A percentile compares a stretch with the other conserved stretches of the same genome.
phyloP scores from a whole-genome alignment of 2,329 filamentous ascomycete genomes.

The Samsoniella hepiali region DNA sequence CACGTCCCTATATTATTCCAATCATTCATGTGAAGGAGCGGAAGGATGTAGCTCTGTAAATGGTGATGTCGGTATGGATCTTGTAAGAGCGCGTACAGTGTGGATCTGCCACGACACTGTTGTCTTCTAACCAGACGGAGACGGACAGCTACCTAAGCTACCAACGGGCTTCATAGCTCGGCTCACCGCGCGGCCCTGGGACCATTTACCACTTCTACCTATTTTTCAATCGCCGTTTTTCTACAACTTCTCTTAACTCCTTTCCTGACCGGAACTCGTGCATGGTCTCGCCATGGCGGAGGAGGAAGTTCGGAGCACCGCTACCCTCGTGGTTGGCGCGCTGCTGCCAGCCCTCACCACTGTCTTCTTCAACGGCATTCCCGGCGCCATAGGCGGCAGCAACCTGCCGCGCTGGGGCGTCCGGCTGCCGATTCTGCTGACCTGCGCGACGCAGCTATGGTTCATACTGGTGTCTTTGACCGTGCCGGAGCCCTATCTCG shows the following conservation, averaged over 20 bases:
- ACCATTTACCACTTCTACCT: not conserved
- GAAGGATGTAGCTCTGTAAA: not conserved
- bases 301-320: conserved; percentile 7
- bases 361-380: conserved; percentile 18
- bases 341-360: conserved; percentile 13
- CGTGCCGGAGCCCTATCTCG: conserved; percentile 54
- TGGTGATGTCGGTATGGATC: not conserved
- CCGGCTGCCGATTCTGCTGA: conserved; percentile 16
- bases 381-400: conserved; percentile 11
- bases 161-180: not conserved
- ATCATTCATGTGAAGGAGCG: not conserved
- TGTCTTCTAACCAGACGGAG: not conserved
- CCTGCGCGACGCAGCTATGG: conserved; percentile 31
- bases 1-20: not conserved
- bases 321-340: conserved; percentile 2
- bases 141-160: conserved; percentile 1
- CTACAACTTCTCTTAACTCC: not conserved
- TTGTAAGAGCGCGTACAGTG: conserved; percentile 9
- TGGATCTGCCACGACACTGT: conserved; percentile 13
- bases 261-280: not conserved
- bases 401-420: conserved; percentile 17
- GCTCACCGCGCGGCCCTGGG: not conserved
- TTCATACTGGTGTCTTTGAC: conserved; percentile 33
- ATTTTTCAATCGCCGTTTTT: not conserved
- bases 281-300: conserved; percentile 3